These are phyloP conservation scores for Tolypocladium inflatum DNA, from an alignment of 2,329 filamentous ascomycete genomes.

Conservation along the genomic window DNA sequence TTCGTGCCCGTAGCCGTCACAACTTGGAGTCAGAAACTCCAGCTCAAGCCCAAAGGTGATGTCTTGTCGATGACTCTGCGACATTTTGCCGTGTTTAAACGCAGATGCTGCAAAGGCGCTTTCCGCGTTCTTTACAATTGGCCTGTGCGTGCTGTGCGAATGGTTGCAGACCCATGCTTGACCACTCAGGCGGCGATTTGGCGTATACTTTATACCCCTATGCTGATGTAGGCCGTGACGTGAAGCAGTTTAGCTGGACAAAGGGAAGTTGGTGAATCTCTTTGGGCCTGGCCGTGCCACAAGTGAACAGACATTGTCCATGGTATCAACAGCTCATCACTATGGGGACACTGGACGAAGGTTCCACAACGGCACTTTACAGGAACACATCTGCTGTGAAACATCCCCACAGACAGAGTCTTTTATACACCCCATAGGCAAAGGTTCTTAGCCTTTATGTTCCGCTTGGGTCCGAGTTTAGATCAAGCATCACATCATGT, in stretches of 20 bases:
- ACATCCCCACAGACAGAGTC: no score
- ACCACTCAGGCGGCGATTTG: neutral
- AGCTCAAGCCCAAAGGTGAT: conserved; percentile 14
- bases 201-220: neutral
- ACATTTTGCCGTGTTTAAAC: neutral
- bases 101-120: no score
- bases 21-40: conserved; percentile 9
- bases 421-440: no score
- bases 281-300: neutral
- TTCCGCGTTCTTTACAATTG: no score
- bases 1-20: neutral
- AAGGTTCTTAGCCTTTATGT: no score
- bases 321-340: neutral
- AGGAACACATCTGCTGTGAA: no score
- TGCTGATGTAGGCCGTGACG: neutral
- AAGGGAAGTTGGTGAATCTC: neutral
- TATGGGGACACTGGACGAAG: neutral
- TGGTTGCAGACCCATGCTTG: neutral
- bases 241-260: neutral
- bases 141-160: no score
- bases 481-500: no score
- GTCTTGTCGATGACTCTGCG: neutral
- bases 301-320: neutral
- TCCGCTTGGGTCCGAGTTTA: no score
- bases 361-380: no score